phyloP scores from a whole-genome alignment of 208 protist species.

The Leishmania major region DNA sequence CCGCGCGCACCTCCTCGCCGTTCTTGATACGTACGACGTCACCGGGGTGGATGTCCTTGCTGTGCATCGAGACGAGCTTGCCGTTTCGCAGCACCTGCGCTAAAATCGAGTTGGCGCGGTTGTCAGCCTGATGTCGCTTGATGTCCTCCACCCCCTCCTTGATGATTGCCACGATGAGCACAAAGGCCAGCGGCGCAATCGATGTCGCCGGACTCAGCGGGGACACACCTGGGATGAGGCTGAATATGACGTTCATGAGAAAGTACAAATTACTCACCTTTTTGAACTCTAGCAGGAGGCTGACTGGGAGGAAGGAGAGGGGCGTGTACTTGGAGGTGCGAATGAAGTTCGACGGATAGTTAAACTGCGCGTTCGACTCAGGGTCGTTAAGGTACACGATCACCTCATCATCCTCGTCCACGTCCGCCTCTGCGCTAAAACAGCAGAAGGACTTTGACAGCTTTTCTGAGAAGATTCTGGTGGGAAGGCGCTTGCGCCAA shows the following conservation, averaged over 20 bases:
- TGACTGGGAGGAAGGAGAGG: constrained; percentile 93
- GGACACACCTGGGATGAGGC: constrained; percentile 90
- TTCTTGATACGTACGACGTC: constrained; percentile 81
- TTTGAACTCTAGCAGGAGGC: constrained; percentile 92
- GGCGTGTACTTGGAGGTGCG: constrained; percentile 94
- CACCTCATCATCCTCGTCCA: constrained; percentile 56
- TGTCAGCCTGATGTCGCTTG: constrained; percentile 77
- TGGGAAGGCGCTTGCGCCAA: constrained; percentile 34
- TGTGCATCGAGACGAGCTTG: constrained; percentile 48
- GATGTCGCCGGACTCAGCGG: constrained; percentile 92
- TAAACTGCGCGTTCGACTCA: constrained; percentile 55
- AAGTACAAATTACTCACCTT: constrained; percentile 96
- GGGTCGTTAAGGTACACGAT: constrained; percentile 86
- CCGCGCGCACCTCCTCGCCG: constrained; percentile 86
- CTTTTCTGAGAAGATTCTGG: constrained; percentile 32
- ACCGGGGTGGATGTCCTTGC: constrained; percentile 72
- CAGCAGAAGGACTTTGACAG: constrained; percentile 56
- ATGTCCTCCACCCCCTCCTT: constrained; percentile 94
- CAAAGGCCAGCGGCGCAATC: constrained; percentile 89
- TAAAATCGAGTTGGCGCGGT: constrained; percentile 69
- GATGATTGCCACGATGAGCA: constrained; percentile 85
- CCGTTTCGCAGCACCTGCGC: constrained; percentile 62
- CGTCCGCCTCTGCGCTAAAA: constrained; percentile 25
- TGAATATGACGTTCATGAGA: constrained; percentile 92
- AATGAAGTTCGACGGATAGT: constrained; percentile 90